A percentile compares a stretch with the other conserved stretches of the same genome.
These are phyloP conservation scores for Pestalotiopsis sp. DNA, from an alignment of 2,329 filamentous ascomycete species.

Conservation along the genomic window DNA sequence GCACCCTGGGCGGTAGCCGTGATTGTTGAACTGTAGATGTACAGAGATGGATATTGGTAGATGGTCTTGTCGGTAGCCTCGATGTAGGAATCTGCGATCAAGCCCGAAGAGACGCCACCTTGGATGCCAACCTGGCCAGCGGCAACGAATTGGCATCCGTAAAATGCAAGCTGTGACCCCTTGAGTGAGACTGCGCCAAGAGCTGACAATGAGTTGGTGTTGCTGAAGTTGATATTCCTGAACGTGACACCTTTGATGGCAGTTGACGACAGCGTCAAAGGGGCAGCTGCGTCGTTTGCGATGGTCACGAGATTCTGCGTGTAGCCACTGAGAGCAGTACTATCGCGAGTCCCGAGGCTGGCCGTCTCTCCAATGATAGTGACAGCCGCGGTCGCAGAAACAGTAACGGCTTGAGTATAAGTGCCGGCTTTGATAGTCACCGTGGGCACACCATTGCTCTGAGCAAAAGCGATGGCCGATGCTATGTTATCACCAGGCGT, in stretches of 20 bases:
- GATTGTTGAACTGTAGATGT: conserved; percentile 46
- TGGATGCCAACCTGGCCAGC: conserved; percentile 33
- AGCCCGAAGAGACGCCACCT: conserved; percentile 32
- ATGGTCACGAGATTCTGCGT: conserved; percentile 41
- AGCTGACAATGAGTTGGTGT: conserved; percentile 27
- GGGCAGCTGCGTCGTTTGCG: conserved; percentile 24
- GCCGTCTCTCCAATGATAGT: conserved; percentile 41
- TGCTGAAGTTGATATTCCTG: conserved; percentile 43
- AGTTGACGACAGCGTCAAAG: conserved; percentile 33
- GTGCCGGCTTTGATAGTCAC: conserved; percentile 47
- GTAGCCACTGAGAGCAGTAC: conserved; percentile 29
- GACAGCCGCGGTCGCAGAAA: conserved; percentile 42
- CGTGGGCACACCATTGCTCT: conserved; percentile 42
- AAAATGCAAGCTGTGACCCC: conserved; percentile 44
- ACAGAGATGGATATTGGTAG: conserved; percentile 41
- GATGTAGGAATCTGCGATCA: conserved; percentile 48
- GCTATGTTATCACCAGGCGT: conserved; percentile 46
- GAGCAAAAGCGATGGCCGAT: conserved; percentile 45
- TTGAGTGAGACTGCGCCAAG: conserved; percentile 35
- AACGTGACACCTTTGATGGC: conserved; percentile 35
- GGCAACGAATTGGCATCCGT: conserved; percentile 45
- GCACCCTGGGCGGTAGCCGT: conserved; percentile 38
- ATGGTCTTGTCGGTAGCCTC: conserved; percentile 46
- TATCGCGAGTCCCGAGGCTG: conserved; percentile 8
- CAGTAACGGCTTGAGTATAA: conserved; percentile 44